Evolutionary conservation across 768 basidiomycete species (phyloP), one percentile per base, ranked within the genome.

Genomic region (Tylopilus felleus): DNA sequence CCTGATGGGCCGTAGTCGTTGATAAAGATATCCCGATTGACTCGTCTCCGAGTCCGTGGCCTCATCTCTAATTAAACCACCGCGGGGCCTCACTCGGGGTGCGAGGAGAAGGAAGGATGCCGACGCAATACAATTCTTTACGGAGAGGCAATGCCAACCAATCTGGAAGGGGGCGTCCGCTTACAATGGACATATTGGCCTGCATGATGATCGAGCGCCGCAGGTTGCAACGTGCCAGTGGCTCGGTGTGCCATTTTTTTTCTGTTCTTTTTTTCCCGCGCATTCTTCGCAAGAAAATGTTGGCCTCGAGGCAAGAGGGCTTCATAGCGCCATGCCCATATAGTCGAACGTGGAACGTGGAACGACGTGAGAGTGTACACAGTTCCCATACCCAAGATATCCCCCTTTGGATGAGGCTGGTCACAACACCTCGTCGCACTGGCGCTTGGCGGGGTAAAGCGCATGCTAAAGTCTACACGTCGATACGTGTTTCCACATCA

Each of bases 171-270:
- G 5, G 33, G 13, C 3, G 33, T 16, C 9, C 46, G 40, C 57
- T 40, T 47, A 10, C 51, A 44, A 43, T n/a, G 57, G 57, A 28
- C 23, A 44, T 57, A 51, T 57, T 36, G 35, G 6, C 16, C 35
- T 17, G 35, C 35, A 16, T 36, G 9, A n/a, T n/a, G 16, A 36
- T 36, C 35, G 16, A 36, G 35, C 35, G 17, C 3, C 16, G 35
- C 35, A 16, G 4, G 35, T 36, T 25, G 41, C 56, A 58, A 35
- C 46, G 47, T n/a, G n/a, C n/a, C n/a, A n/a, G n/a, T 53, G 57
- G 39, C 40, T 33, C 14, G 16, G 33, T 33, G 33, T 14, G 16
- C n/a, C 13, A 16, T 4, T 10, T 31, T 46, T 23, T 35, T 25
- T 36, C n/a, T 4, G 5, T 31, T 46, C 17, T 35, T 25, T 36